Conservation (phyloP, 305 asterid species). For the Ilex paraguariensis region DNA sequence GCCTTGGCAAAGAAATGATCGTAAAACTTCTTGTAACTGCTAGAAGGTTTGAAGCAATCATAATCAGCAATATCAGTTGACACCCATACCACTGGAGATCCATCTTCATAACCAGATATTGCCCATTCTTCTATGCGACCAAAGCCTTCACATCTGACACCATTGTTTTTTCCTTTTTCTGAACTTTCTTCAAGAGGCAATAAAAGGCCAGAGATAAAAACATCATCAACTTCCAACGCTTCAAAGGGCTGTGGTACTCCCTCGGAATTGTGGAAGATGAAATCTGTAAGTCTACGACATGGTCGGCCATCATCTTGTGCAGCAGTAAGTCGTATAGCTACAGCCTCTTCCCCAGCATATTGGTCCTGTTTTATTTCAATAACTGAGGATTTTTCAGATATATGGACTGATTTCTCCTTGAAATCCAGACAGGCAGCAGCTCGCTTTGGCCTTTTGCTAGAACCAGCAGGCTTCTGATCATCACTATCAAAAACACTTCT, state of each 20-base stretch:
- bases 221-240: constrained; percentile 79
- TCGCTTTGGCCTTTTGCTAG: constrained; percentile 78
- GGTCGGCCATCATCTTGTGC: constrained; percentile 69
- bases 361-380: constrained; percentile 56
- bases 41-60: constrained; percentile 79
- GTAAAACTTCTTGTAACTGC: constrained; percentile 64
- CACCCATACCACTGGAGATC: constrained; percentile 80
- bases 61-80: constrained; percentile 82
- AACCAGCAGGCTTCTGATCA: constrained; percentile 30
- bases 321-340: constrained; percentile 71
- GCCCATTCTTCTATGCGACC: constrained; percentile 97
- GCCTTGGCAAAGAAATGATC: constrained; percentile 89
- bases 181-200: constrained; percentile 62
- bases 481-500: constrained; percentile 32
- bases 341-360: constrained; percentile 60
- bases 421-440: constrained; percentile 80
- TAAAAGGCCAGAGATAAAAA: constrained; percentile 67
- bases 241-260: constrained; percentile 80
- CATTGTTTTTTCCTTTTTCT: constrained; percentile 56
- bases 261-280: constrained; percentile 57
- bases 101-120: constrained; percentile 96
- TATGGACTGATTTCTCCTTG: constrained; percentile 56
- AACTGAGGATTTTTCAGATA: constrained; percentile 43
- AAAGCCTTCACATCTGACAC: constrained; percentile 77
- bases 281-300: constrained; percentile 70